Base-by-base conservation (phyloP, 2,329 filamentous ascomycete species). In the Rhinocladiella similis region DNA sequence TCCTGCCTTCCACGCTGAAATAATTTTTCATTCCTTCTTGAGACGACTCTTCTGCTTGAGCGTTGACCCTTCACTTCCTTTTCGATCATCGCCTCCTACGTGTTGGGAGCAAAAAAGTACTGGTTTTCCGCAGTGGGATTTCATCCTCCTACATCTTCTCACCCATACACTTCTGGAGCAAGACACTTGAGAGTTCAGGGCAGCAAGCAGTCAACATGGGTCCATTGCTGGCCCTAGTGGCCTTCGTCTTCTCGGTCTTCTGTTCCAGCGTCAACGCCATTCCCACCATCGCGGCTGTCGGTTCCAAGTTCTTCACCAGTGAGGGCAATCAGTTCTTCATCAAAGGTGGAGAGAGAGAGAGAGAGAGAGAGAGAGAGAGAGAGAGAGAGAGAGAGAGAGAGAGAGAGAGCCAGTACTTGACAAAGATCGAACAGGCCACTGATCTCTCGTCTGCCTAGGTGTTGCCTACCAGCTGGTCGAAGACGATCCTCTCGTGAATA, bases 301-400 rank as follows among this genome's bases (percentile, higher is more conserved):
- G 90, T 49, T 86, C 87, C 76, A 96, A 95, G 75, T 91, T 96
- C 78, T 96, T 95, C 77, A 86, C 85, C 64, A 84, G 83, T 67
- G 84, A 92, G 70, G 90, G 90, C 62, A 80, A 85, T 29, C 90
- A 95, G 69, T 95, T 89, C 79, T 94, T 85, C 72, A 82, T 94
- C 72, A 94, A 92, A 76, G 90, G 90, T 89, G 72, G n/a, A n/a
- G n/a, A n/a, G n/a, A n/a, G n/a, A n/a, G n/a, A n/a, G n/a, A n/a
- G n/a, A n/a, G n/a, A n/a, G n/a, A n/a, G n/a, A n/a, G n/a, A n/a
- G n/a, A n/a, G n/a, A n/a, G n/a, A n/a, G n/a, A n/a, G n/a, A n/a
- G n/a, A n/a, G n/a, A n/a, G n/a, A n/a, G n/a, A n/a, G n/a, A n/a
- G n/a, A n/a, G n/a, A n/a, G n/a, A n/a, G n/a, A n/a, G n/a, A n/a